These are phyloP conservation scores for Dictyostelium brefeldianum DNA, from an alignment of 78 protist genomes.

Conservation along the genomic window DNA sequence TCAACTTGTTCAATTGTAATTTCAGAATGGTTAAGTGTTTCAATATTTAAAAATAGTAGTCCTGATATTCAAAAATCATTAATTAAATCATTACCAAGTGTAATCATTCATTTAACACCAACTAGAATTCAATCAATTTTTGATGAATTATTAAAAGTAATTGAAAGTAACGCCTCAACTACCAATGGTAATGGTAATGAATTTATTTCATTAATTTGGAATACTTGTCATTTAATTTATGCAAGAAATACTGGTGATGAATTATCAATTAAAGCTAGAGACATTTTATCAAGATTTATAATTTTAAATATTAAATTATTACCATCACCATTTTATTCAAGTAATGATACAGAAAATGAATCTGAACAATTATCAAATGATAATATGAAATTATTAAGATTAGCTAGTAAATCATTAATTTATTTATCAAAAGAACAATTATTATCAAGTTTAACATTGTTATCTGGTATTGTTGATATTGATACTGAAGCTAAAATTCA, in stretches of 20 bases:
- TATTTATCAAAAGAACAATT: slow-evolving; percentile 7
- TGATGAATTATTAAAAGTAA: background rate
- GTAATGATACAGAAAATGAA: background rate
- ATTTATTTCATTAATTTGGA: background rate
- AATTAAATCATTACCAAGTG: slow-evolving; percentile 6
- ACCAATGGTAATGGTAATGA: background rate
- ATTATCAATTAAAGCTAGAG: background rate
- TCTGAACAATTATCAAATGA: background rate
- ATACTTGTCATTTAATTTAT: background rate
- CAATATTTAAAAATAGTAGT: background rate
- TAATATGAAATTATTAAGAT: slow-evolving; percentile 10
- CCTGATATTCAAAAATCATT: background rate
- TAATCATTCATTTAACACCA: slow-evolving; percentile 6
- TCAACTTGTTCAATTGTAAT: slow-evolving; percentile 3
- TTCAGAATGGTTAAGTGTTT: slow-evolving; percentile 33
- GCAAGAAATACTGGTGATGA: background rate
- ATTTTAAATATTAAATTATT: background rate
- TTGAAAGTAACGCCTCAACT: background rate
- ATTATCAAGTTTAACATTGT: background rate
- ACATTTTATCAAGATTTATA: background rate
- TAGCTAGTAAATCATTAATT: background rate
- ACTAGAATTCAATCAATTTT: background rate
- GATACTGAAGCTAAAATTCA: background rate
- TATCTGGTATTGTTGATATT: background rate
- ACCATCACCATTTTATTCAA: slow-evolving; percentile 9